Conservation (phyloP, 768 basidiomycete species). For the Russula sp. region DNA sequence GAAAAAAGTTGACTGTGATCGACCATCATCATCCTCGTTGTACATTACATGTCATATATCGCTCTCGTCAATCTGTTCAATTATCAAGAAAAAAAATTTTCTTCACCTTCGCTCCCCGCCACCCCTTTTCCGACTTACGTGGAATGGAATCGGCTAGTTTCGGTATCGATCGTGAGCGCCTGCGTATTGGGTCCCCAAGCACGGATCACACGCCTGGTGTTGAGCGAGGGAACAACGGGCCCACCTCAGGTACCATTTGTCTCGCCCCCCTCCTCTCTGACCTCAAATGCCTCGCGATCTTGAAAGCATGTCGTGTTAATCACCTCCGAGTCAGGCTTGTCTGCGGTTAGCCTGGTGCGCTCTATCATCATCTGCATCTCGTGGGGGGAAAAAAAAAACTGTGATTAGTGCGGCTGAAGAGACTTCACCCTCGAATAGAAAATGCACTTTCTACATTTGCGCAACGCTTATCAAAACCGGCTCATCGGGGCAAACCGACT, state of each 20-base stretch:
- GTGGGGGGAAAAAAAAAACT: background rate
- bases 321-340: background rate
- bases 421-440: slow-evolving; percentile 1
- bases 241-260: background rate
- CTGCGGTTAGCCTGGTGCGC: slow-evolving; percentile 1
- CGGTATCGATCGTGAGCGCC: slow-evolving; percentile 18
- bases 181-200: slow-evolving; percentile 3
- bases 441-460: background rate
- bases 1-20: slow-evolving; percentile 19
- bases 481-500: slow-evolving; percentile 14
- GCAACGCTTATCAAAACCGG: slow-evolving; percentile 11
- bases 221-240: slow-evolving; percentile 2
- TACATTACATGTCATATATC: slow-evolving; percentile 28
- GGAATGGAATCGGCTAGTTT: slow-evolving; percentile 4
- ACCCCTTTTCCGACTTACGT: slow-evolving; percentile 15
- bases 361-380: background rate
- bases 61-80: slow-evolving; percentile 25
- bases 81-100: slow-evolving; percentile 16
- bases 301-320: background rate
- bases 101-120: background rate
- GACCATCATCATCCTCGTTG: slow-evolving; percentile 27
- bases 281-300: background rate
- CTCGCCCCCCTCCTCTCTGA: background rate
- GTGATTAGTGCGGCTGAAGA: slow-evolving; percentile 23
- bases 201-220: slow-evolving; percentile 8